phyloP scores from a whole-genome alignment of 2,329 filamentous ascomycete genomes.

The Fusarium sp. region DNA sequence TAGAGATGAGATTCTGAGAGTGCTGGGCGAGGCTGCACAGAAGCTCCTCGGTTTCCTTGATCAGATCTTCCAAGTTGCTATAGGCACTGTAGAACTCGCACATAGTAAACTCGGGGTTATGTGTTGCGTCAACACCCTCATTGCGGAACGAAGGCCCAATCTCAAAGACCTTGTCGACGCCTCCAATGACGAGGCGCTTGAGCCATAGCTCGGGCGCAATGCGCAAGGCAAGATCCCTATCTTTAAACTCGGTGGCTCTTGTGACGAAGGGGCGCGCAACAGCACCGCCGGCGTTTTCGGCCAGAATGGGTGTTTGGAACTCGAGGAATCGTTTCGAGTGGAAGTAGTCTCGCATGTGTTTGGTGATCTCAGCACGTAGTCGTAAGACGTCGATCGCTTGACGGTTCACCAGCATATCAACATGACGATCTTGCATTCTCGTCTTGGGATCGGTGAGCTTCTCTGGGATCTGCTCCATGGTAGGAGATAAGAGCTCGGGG shows the following conservation, averaged over 20 bases:
- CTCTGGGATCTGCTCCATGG: conserved; percentile 80
- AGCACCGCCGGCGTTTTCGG: conserved; percentile 84
- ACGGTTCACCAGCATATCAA: conserved; percentile 83
- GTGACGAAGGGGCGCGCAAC: conserved; percentile 88
- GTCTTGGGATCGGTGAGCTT: conserved; percentile 75
- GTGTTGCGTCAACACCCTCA: conserved; percentile 88
- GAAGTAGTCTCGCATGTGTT: conserved; percentile 77
- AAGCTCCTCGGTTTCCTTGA: conserved; percentile 77
- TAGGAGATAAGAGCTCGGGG: conserved; percentile 78
- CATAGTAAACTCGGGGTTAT: conserved; percentile 97
- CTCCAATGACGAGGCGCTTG: conserved; percentile 89
- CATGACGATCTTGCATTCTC: conserved; percentile 79
- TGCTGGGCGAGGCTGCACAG: conserved; percentile 67
- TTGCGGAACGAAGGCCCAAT: conserved; percentile 94
- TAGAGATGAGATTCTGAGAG: conserved; percentile 57
- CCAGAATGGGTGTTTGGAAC: conserved; percentile 90
- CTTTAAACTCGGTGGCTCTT: conserved; percentile 76
- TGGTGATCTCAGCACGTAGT: conserved; percentile 77
- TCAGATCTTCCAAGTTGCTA: conserved; percentile 77
- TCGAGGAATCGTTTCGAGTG: conserved; percentile 78
- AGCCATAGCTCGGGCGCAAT: conserved; percentile 96
- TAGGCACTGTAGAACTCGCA: conserved; percentile 97
- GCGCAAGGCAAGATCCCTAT: conserved; percentile 76
- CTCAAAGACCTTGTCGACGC: conserved; percentile 89
- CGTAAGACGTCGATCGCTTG: conserved; percentile 73